These are phyloP conservation scores for Epichloe festucae DNA, from an alignment of 2,329 filamentous ascomycete species.

Conservation along the genomic window DNA sequence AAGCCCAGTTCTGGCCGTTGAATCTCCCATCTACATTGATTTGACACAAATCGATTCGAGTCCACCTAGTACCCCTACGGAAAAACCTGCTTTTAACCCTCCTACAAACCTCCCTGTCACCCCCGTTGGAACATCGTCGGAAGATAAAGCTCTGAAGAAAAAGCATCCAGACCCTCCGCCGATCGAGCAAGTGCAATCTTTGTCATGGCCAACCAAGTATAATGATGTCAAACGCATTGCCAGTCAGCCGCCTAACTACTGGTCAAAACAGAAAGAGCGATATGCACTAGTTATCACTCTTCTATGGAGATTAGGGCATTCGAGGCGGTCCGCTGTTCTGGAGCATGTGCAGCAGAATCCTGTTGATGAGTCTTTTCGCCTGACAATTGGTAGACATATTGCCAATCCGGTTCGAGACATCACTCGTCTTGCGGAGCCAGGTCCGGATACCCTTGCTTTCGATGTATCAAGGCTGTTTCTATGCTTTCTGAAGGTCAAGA, in stretches of 20 bases:
- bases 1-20: slow-evolving; percentile 6
- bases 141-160: neutral
- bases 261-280: slow-evolving; percentile 16
- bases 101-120: slow-evolving; percentile 7
- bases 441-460: slow-evolving; percentile 12
- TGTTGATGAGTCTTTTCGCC: slow-evolving; percentile 5
- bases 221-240: slow-evolving; percentile 10
- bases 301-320: slow-evolving; percentile 18
- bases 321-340: slow-evolving; percentile 16
- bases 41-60: slow-evolving; percentile 15
- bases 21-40: slow-evolving; percentile 15
- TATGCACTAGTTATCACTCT: slow-evolving; percentile 18
- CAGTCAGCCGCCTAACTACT: slow-evolving; percentile 9
- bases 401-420: slow-evolving; percentile 7
- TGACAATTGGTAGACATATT: slow-evolving; percentile 5
- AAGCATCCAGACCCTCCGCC: neutral
- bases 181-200: neutral
- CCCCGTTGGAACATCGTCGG: neutral
- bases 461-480: slow-evolving; percentile 20
- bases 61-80: slow-evolving; percentile 6
- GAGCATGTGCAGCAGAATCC: slow-evolving; percentile 11
- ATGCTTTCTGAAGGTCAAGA: slow-evolving; percentile 15
- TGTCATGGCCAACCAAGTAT: slow-evolving; percentile 3
- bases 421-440: slow-evolving; percentile 5
- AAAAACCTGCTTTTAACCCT: neutral